Conservation (phyloP, 2,329 filamentous ascomycete species). For the Ophiosphaerella narmari region DNA sequence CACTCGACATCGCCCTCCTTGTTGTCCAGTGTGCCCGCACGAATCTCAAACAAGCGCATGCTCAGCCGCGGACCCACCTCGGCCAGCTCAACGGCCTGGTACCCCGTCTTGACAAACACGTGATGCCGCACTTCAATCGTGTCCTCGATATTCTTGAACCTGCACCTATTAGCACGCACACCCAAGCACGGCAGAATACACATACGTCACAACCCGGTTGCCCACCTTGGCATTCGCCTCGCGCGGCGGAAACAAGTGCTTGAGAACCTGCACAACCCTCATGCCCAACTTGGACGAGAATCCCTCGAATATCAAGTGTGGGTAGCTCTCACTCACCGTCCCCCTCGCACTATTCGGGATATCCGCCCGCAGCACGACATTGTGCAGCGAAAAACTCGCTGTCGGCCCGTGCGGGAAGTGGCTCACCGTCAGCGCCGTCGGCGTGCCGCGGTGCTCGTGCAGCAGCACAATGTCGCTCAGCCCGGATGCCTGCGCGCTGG, state of each 20-base stretch:
- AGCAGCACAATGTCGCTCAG: constrained; percentile 75
- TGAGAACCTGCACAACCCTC: constrained; percentile 85
- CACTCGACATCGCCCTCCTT: constrained; percentile 96
- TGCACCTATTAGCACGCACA: constrained; percentile 4
- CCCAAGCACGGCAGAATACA: constrained; percentile 52
- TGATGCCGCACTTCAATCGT: constrained; percentile 89
- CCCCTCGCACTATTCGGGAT: constrained; percentile 87
- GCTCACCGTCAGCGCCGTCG: constrained; percentile 84
- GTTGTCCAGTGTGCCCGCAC: constrained; percentile 87
- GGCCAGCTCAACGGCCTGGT: constrained; percentile 69
- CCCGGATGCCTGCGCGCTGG: constrained; percentile 77
- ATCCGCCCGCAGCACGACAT: constrained; percentile 89
- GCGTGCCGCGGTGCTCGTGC: constrained; percentile 90
- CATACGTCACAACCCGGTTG: constrained; percentile 76
- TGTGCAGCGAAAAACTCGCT: constrained; percentile 85
- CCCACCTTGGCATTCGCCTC: constrained; percentile 80
- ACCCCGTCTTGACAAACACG: constrained; percentile 92
- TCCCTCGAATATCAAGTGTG: constrained; percentile 93
- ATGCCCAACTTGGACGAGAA: constrained; percentile 81
- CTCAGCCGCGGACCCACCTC: constrained; percentile 80
- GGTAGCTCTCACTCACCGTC: constrained; percentile 89
- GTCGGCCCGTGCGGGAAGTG: constrained; percentile 90
- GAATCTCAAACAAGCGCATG: constrained; percentile 94
- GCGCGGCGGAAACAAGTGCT: constrained; percentile 90
- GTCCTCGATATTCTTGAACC: constrained; percentile 80